Evolutionary conservation across 768 basidiomycete genomes (phyloP).

Genomic region (Trametes elegans): DNA sequence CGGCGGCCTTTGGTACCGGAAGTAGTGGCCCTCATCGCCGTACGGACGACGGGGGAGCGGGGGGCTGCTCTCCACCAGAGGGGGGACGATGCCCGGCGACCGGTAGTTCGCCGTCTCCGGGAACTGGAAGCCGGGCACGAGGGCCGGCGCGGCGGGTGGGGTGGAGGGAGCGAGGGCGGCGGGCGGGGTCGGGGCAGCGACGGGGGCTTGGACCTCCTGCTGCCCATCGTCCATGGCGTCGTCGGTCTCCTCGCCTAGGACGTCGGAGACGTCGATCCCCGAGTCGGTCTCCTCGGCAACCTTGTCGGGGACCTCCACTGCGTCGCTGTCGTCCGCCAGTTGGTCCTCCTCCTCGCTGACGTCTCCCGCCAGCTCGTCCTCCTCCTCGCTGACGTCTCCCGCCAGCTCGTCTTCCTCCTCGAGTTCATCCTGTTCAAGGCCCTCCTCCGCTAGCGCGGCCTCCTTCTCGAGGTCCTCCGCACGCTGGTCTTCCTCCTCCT

Average conservation of each 20-base stretch:
- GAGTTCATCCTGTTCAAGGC: neutral
- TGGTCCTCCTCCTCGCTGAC: neutral
- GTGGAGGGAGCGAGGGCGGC: no score
- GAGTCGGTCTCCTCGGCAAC: neutral
- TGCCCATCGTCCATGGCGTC: neutral
- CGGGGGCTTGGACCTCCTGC: neutral
- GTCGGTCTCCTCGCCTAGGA: neutral
- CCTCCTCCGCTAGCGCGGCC: neutral
- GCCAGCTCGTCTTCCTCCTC: neutral
- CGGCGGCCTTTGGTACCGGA: no score
- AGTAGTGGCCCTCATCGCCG: no score
- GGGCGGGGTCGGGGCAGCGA: neutral
- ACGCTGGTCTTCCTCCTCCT: no score
- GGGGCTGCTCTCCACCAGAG: no score
- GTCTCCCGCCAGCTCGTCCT: neutral
- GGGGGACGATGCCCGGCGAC: no score
- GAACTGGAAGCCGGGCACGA: no score
- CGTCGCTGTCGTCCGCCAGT: neutral
- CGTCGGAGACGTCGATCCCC: neutral
- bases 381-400: neutral
- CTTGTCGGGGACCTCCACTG: neutral
- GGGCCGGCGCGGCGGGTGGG: no score
- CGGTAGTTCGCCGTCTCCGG: no score
- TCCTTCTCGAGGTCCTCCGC: no score
- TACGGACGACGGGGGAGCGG: no score